Evolutionary conservation across 2,329 filamentous ascomycete species (phyloP).

Genomic region (Penicillium sp.): DNA sequence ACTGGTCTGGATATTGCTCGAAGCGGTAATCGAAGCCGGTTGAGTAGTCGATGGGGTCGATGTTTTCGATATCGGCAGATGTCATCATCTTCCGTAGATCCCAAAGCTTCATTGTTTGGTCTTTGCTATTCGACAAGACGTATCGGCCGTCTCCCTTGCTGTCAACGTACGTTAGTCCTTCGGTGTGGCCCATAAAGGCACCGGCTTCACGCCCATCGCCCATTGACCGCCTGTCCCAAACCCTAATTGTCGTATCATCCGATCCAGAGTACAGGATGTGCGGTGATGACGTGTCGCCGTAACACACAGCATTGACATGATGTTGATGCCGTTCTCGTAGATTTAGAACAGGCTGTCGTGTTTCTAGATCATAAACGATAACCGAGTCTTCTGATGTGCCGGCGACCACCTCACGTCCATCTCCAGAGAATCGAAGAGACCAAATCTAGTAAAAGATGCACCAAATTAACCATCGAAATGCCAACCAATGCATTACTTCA

Average conservation of each 20-base stretch:
- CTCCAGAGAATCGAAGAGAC: conserved; percentile 88
- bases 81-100: conserved; percentile 87
- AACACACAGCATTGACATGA: conserved; percentile 96
- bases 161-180: conserved; percentile 65
- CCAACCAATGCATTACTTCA: background rate
- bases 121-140: conserved; percentile 89
- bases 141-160: conserved; percentile 88
- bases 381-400: conserved; percentile 77
- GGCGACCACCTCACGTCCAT: conserved; percentile 85
- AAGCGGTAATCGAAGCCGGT: conserved; percentile 64
- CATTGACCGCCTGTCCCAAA: conserved; percentile 84
- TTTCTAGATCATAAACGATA: conserved; percentile 90
- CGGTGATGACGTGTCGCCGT: conserved; percentile 81
- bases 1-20: conserved; percentile 52
- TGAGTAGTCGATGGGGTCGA: conserved; percentile 53
- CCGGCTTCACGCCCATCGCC: conserved; percentile 61
- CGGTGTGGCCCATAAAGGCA: conserved; percentile 63
- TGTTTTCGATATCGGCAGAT: conserved; percentile 56
- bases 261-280: conserved; percentile 96
- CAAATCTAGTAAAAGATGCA: conserved; percentile 59
- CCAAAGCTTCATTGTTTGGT: conserved; percentile 97
- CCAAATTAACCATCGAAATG: conserved; percentile 16
- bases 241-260: conserved; percentile 88
- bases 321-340: conserved; percentile 72
- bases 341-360: conserved; percentile 68